Percentiles rank a stretch among this genome's conserved stretches.
These are phyloP conservation scores for Kingdonia uniflora DNA, from an alignment of 164 flowering plant genomes.

Conservation along the genomic window DNA sequence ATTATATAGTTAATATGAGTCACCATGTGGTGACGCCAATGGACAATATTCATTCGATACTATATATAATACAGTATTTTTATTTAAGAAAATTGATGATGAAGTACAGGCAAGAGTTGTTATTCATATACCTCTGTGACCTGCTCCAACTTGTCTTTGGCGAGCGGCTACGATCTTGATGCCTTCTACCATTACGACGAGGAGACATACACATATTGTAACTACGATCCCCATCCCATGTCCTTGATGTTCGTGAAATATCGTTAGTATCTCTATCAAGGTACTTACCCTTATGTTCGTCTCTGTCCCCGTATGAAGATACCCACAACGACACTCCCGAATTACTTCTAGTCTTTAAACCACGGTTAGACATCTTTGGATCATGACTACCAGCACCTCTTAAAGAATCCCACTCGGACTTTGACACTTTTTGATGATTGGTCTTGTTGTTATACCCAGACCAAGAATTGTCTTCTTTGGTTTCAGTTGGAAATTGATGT, in stretches of 20 bases:
- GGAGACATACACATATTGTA: conserved; percentile 38
- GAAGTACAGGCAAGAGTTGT: background rate
- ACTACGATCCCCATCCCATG: conserved; percentile 26
- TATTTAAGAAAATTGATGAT: background rate
- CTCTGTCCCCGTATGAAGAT: conserved; percentile 20
- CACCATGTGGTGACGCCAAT: too few relatives aligned
- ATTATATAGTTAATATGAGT: too few relatives aligned
- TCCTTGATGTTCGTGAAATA: conserved; percentile 8
- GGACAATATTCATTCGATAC: too few relatives aligned
- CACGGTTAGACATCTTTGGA: conserved; percentile 20
- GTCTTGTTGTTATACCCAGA: conserved; percentile 18
- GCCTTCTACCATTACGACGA: conserved; percentile 44
- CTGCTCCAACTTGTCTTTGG: conserved; percentile 32
- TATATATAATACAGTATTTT: too few relatives aligned
- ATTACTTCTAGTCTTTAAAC: conserved; percentile 16
- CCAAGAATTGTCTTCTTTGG: conserved; percentile 16
- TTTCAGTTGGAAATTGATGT: conserved; percentile 12
- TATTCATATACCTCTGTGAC: conserved; percentile 33
- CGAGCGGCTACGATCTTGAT: conserved; percentile 27
- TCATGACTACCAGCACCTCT: conserved; percentile 11
- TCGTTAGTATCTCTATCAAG: conserved; percentile 12
- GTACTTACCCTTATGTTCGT: conserved; percentile 19
- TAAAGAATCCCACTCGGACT: conserved; percentile 12
- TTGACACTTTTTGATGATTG: conserved; percentile 16
- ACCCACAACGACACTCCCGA: conserved; percentile 22